These are phyloP conservation scores for Globisporangium solare DNA, from an alignment of 352 stramenopile species.

Conservation along the genomic window DNA sequence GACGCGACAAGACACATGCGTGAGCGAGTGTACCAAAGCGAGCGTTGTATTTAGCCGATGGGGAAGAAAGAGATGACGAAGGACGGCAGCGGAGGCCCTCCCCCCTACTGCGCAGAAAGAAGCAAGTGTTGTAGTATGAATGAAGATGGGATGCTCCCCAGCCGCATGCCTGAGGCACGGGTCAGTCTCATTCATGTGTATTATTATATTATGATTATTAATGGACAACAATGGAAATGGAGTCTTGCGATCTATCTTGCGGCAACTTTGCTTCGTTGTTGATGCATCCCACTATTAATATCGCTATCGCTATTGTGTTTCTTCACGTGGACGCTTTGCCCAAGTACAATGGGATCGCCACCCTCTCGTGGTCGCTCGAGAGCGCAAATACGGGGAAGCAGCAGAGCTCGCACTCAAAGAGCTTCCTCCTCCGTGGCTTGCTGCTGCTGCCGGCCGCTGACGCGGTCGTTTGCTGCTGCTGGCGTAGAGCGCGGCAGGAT, in stretches of 20 bases:
- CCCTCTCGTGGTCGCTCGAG: conserved; percentile 11
- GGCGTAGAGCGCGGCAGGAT: neutral
- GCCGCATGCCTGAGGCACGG: no score
- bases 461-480: conserved; percentile 1
- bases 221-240: conserved; percentile 6
- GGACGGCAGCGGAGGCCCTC: no score
- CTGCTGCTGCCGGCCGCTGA: neutral
- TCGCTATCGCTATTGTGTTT: no score
- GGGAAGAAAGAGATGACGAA: neutral
- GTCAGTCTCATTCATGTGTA: conserved; percentile 5
- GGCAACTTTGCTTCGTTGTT: neutral
- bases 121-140: conserved; percentile 2
- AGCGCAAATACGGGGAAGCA: conserved; percentile 32
- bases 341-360: conserved; percentile 23
- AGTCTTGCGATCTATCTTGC: conserved; percentile 1
- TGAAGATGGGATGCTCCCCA: conserved; percentile 1
- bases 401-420: conserved; percentile 44
- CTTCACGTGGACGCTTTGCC: neutral
- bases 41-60: conserved; percentile 16
- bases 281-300: neutral
- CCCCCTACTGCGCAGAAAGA: neutral
- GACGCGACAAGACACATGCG: neutral
- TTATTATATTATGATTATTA: conserved; percentile 17
- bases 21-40: conserved; percentile 1
- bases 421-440: conserved; percentile 12